Conservation (phyloP, 1,139 yeast genomes). For the Kodamaea ohmeri region DNA sequence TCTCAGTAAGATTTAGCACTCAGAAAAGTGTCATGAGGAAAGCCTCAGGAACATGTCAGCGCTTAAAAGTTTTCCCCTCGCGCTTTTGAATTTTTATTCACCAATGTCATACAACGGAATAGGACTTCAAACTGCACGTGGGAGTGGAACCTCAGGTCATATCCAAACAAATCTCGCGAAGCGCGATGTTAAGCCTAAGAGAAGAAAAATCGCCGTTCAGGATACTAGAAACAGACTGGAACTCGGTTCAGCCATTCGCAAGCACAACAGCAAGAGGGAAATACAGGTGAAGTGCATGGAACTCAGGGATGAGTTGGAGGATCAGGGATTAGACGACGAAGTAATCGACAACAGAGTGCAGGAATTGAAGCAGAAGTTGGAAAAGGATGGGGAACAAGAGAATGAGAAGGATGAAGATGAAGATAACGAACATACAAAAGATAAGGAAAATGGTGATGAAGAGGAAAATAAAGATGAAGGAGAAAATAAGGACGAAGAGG, state of each 20-base stretch:
- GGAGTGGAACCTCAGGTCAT: constrained; percentile 72
- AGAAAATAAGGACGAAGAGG: not conserved
- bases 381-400: not conserved
- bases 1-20: no score
- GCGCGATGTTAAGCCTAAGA: constrained; percentile 29
- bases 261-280: constrained; percentile 47
- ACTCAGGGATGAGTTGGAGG: constrained; percentile 55
- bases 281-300: constrained; percentile 58
- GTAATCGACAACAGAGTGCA: constrained; percentile 24
- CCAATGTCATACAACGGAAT: constrained; percentile 63
- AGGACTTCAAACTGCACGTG: constrained; percentile 63
- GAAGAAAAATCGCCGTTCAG: constrained; percentile 12
- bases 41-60: no score
- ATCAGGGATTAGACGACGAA: constrained; percentile 34
- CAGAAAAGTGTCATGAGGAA: no score
- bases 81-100: not conserved
- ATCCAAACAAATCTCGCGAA: constrained; percentile 51
- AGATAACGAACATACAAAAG: not conserved
- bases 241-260: constrained; percentile 30
- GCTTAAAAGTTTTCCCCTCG: no score
- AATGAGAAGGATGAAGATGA: constrained; percentile 1
- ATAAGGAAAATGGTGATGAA: not conserved
- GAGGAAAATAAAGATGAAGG: not conserved
- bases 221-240: constrained; percentile 18
- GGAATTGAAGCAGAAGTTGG: constrained; percentile 26